These are phyloP conservation scores for Sugiyamaella lignohabitans DNA, from an alignment of 805 yeast species.

Conservation along the genomic window DNA sequence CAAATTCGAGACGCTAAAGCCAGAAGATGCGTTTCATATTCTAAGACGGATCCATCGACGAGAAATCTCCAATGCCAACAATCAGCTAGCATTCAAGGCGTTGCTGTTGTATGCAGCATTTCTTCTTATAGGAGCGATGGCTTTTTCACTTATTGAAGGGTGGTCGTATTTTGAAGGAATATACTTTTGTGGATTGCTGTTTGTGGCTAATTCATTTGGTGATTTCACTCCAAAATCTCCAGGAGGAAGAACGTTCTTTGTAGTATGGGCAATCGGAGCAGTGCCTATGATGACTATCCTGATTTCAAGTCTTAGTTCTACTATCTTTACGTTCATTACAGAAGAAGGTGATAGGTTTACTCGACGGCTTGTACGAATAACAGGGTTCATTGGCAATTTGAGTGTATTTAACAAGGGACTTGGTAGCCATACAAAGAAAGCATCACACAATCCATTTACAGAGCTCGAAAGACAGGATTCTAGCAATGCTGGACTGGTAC, in stretches of 20 bases:
- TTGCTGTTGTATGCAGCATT: slow-evolving; percentile 43
- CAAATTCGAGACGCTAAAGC: slow-evolving; percentile 1
- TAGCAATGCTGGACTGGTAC: background rate
- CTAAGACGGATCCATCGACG: slow-evolving; percentile 48
- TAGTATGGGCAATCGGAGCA: slow-evolving; percentile 75
- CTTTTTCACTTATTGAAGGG: slow-evolving; percentile 51
- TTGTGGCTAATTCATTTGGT: slow-evolving; percentile 83
- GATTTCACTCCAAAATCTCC: slow-evolving; percentile 56
- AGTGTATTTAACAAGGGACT: slow-evolving; percentile 2
- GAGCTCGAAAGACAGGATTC: background rate
- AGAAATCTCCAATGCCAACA: slow-evolving; percentile 7
- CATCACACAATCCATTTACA: background rate
- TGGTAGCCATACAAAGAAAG: background rate
- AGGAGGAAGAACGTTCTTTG: slow-evolving; percentile 67
- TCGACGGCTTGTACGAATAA: slow-evolving; percentile 13
- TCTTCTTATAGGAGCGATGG: slow-evolving; percentile 69
- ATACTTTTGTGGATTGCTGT: slow-evolving; percentile 71
- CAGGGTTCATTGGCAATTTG: background rate
- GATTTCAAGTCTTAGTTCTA: slow-evolving; percentile 66
- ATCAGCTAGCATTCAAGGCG: slow-evolving; percentile 34
- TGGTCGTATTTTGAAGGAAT: slow-evolving; percentile 69
- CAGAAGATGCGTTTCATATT: slow-evolving; percentile 44
- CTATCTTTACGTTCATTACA: slow-evolving; percentile 24
- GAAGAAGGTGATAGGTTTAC: slow-evolving; percentile 17
- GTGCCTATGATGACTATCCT: slow-evolving; percentile 83